Base-by-base conservation (phyloP, 306 rosid genomes). In the Cicer bijugum region DNA sequence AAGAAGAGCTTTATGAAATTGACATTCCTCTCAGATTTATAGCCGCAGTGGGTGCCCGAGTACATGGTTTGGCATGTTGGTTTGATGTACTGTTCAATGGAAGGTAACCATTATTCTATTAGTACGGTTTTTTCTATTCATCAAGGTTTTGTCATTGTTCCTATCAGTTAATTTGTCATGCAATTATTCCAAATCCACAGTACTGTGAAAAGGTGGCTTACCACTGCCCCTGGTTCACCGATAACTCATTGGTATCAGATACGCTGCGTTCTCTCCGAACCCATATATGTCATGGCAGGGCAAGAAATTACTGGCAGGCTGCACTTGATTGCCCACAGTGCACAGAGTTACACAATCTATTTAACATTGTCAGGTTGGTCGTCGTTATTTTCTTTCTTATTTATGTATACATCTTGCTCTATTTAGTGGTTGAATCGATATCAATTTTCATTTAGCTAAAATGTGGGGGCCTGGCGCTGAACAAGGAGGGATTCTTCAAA, bases 391-490 rank as follows among this genome's bases (percentile, higher is more conserved):
- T 57, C 37, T 55, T 8, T 35, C 38, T 47, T n/a, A 39, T 48
- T 78, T 10, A 71, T 68, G 72, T 75, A 5, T 75, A 73, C 45
- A 59, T 73, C 39, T 72, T 72, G 71, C 78, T 83, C 35, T 28
- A 4, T 28, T 28, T 28, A 28, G 35, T 28, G 35, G 35, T 28
- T 28, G 35, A 38, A 88, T 23, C 8, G 55, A 72, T 63, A 17
- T 76, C 66, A 66, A 65, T 48, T 67, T 63, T 52, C 46, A 20
- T 68, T 59, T 28, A 93, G 98, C 96, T 74, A 93, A 93, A 88
- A 91, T 88, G 97, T 91, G 98, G 98, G 98, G 98, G 47, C 98
- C 98, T 55, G 97, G 96, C 66, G 89, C 97, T 72, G 94, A 86
- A 14, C 97, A 91, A 88, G 98, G 96, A 69, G 97, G 96, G 55